Base-by-base conservation (phyloP, 176 grass and related monocot species). In the Poa pratensis region DNA sequence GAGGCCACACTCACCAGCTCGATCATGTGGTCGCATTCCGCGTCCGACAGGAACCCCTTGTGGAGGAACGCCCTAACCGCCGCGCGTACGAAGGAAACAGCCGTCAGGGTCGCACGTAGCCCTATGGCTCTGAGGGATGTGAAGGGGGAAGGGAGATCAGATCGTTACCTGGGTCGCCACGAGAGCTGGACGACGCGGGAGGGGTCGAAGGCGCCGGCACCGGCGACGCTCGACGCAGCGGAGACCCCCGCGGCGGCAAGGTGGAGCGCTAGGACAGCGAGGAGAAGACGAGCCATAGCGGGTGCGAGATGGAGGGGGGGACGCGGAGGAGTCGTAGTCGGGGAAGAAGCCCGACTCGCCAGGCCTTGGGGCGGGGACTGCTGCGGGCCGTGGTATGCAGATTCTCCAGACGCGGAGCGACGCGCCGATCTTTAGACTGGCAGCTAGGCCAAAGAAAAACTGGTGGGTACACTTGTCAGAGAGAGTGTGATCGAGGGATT, bases 1-100 rank as follows among this genome's bases (percentile, higher is more conserved):
- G 46, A 24, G 24, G 15, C 13, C 43, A 30, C 48, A 83, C 89
- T 86, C 84, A 94, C 94, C 91, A 97, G 48, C n/a, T 5, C 19
- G 57, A 97, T 92, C 60, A 97, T 83, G 83, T 97, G 91, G 63
- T 97, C 87, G 85, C 89, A 97, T 85, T 97, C 91, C n/a, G 79
- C 89, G 5, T 82, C 85, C 32, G 91, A 79, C 61, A 97, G 91
- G 79, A 97, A 94, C n/a, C 91, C 94, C 84, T 87, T 92, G 84
- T 92, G 92, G 70, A 97, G 80, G 81, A 97, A 97, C 77, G 94
- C 94, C 82, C 94, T 90, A 52, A 8, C 3, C 23, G 30, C 7
- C 42, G 77, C 13, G 55, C 62, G n/a, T n/a, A 66, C 6, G 40
- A 69, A 66, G 7, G 54, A 63, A 67, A 51, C 39, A 16, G 28